Evolutionary conservation across 108 stramenopile genomes (phyloP).

Genomic region (Fistulifera pelliculosa): DNA sequence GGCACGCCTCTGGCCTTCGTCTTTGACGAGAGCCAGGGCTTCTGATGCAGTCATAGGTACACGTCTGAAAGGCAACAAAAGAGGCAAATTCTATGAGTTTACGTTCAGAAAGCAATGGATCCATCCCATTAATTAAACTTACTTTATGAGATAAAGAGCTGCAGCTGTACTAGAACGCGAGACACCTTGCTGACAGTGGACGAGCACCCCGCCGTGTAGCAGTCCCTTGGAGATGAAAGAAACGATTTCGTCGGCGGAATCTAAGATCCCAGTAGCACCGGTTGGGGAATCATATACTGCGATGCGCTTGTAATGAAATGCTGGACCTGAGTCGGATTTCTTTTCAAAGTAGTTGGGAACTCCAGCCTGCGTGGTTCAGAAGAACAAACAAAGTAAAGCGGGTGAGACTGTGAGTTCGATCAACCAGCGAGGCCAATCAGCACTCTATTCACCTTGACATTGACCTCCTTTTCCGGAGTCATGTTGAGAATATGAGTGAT

Average conservation of each 20-base stretch:
- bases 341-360: conserved; percentile 76
- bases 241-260: conserved; percentile 35
- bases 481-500: conserved; percentile 58
- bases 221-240: conserved; percentile 52
- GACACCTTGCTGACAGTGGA: conserved; percentile 65
- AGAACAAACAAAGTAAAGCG: background rate
- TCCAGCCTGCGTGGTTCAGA: conserved; percentile 26
- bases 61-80: conserved; percentile 19
- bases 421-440: no score
- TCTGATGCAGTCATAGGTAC: conserved; percentile 35
- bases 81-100: conserved; percentile 1
- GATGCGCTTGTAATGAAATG: conserved; percentile 59
- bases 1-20: conserved; percentile 46
- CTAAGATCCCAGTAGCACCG: conserved; percentile 32
- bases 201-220: conserved; percentile 67
- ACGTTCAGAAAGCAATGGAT: background rate
- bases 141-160: conserved; percentile 59
- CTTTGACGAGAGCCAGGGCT: conserved; percentile 36
- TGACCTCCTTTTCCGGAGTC: conserved; percentile 56
- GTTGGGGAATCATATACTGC: conserved; percentile 58
- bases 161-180: conserved; percentile 61
- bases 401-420: no score
- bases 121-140: conserved; percentile 4
- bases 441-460: conserved; percentile 28
- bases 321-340: background rate